Percentiles rank a stretch among this genome's conserved stretches.
Evolutionary conservation across 2,329 filamentous ascomycete genomes (phyloP).

Genomic region (Neonectria neomacrospora): DNA sequence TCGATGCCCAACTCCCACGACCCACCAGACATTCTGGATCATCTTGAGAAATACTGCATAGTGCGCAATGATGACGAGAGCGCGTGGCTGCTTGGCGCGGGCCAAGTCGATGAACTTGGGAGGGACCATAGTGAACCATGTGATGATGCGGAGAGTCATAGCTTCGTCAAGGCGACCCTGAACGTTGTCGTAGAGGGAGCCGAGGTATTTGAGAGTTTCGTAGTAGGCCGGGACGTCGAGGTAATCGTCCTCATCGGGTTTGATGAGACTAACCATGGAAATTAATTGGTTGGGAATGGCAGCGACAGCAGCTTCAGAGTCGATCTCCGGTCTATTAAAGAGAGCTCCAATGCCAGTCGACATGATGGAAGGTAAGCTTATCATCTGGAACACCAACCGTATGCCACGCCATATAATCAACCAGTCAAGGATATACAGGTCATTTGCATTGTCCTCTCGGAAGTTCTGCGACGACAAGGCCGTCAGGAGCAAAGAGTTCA

Average conservation of each 20-base stretch:
- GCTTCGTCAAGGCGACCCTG: conserved; percentile 55
- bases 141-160: conserved; percentile 61
- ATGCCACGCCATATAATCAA: conserved; percentile 65
- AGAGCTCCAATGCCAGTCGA: conserved; percentile 58
- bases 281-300: conserved; percentile 60
- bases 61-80: conserved; percentile 63
- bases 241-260: conserved; percentile 55
- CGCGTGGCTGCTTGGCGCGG: conserved; percentile 54
- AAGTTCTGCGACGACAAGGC: conserved; percentile 63
- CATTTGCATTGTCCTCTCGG: conserved; percentile 55
- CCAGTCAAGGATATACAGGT: conserved; percentile 65
- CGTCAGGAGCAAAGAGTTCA: conserved; percentile 61
- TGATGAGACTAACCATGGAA: conserved; percentile 60
- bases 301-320: conserved; percentile 54
- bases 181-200: conserved; percentile 62
- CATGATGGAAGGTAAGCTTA: conserved; percentile 38
- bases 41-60: conserved; percentile 63
- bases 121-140: conserved; percentile 63
- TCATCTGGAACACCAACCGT: conserved; percentile 56
- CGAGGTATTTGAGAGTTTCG: conserved; percentile 59
- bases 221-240: conserved; percentile 55
- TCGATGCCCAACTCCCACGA: conserved; percentile 56
- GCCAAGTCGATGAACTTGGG: conserved; percentile 56
- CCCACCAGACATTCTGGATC: conserved; percentile 60
- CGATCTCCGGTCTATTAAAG: conserved; percentile 60